These are phyloP conservation scores for Chenopodium suecicum DNA, from an alignment of 148 eudicot species.

Conservation along the genomic window DNA sequence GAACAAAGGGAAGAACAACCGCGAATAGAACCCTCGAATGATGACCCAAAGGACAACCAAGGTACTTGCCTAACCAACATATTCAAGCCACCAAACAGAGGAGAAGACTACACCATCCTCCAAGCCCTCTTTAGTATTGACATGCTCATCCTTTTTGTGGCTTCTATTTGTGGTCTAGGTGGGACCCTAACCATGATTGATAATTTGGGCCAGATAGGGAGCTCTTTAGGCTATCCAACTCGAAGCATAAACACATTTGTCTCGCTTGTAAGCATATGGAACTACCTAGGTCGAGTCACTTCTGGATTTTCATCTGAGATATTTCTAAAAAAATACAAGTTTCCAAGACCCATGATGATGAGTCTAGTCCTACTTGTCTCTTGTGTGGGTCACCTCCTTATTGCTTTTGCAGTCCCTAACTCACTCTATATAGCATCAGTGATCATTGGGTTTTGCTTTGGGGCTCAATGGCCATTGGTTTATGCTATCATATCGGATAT, in stretches of 20 bases:
- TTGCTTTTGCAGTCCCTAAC: conserved; percentile 31
- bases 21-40: background rate
- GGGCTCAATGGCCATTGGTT: conserved; percentile 34
- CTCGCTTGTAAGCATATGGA: conserved; percentile 42
- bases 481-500: conserved; percentile 37
- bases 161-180: conserved; percentile 36
- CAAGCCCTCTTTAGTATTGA: conserved; percentile 39
- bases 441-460: conserved; percentile 36
- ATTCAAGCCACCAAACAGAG: conserved; percentile 32
- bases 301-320: conserved; percentile 32
- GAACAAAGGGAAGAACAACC: background rate
- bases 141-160: conserved; percentile 33
- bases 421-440: conserved; percentile 32
- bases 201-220: conserved; percentile 37
- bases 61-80: conserved; percentile 22
- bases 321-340: conserved; percentile 28
- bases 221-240: conserved; percentile 35
- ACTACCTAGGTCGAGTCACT: conserved; percentile 35
- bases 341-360: conserved; percentile 38
- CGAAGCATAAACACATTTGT: conserved; percentile 30
- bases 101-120: conserved; percentile 37
- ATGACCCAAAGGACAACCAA: background rate
- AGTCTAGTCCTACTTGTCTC: conserved; percentile 27
- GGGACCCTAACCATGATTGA: conserved; percentile 36
- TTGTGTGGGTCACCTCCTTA: conserved; percentile 36